phyloP scores from a whole-genome alignment of 805 yeast species.

The Candida nonsorbophila region DNA sequence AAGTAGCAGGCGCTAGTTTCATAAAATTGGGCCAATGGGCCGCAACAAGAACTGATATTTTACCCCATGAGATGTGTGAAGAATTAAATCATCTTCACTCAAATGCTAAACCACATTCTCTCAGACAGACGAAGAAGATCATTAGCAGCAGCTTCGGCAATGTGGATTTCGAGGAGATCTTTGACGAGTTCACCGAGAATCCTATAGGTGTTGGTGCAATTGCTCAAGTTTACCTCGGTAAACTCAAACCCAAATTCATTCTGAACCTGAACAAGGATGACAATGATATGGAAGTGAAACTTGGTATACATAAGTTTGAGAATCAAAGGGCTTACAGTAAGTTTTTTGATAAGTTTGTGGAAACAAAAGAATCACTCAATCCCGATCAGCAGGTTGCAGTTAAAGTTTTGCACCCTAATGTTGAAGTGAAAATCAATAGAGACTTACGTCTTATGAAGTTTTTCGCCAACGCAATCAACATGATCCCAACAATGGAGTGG shows the following conservation, averaged over 20 bases:
- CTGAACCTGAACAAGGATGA: constrained; percentile 26
- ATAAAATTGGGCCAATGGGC: constrained; percentile 98
- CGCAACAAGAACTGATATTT: constrained; percentile 91
- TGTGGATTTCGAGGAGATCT: constrained; percentile 62
- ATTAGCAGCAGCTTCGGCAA: constrained; percentile 52
- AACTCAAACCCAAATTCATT: constrained; percentile 45
- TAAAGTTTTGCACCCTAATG: constrained; percentile 89
- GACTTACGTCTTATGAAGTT: constrained; percentile 81
- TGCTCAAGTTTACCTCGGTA: constrained; percentile 89
- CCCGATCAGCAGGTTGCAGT: constrained; percentile 70
- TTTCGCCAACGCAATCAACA: constrained; percentile 67
- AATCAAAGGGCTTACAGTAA: constrained; percentile 6
- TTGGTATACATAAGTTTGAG: constrained; percentile 8
- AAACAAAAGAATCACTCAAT: constrained; percentile 29
- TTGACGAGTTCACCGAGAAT: constrained; percentile 65
- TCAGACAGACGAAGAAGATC: constrained; percentile 52
- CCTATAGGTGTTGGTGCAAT: constrained; percentile 98
- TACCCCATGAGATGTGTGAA: constrained; percentile 71
- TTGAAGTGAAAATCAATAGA: constrained; percentile 63
- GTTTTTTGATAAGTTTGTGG: constrained; percentile 27
- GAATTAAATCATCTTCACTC: constrained; percentile 78
- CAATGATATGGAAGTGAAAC: constrained; percentile 11
- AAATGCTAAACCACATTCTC: constrained; percentile 69
- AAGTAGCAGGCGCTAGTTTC: constrained; percentile 88
- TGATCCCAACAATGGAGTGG: constrained; percentile 96